Evolutionary conservation across 345 rosid genomes (phyloP).

Genomic region (Eucalyptus polyanthemos): DNA sequence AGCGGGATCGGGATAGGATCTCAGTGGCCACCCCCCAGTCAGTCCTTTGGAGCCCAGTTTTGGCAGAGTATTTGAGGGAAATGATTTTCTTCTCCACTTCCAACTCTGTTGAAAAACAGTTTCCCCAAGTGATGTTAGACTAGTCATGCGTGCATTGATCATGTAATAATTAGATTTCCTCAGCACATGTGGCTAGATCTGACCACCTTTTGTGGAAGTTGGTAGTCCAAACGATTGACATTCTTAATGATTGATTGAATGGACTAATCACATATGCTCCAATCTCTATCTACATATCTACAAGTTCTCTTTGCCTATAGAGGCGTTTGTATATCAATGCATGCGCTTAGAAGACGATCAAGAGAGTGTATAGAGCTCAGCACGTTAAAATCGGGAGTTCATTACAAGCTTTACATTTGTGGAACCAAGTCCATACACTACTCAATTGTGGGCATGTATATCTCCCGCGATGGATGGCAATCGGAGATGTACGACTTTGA

Average conservation of each 20-base stretch:
- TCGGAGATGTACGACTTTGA: neutral
- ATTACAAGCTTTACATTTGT: neutral
- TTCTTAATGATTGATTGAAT: neutral
- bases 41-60: neutral
- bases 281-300: neutral
- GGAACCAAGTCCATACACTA: neutral
- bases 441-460: neutral
- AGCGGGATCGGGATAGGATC: neutral
- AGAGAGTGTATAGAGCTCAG: neutral
- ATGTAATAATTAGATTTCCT: neutral
- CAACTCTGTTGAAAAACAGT: neutral
- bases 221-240: neutral
- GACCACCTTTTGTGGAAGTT: neutral
- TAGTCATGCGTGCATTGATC: neutral
- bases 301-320: neutral
- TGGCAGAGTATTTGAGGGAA: neutral
- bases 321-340: neutral
- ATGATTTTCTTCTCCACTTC: neutral
- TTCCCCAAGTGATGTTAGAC: neutral
- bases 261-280: neutral
- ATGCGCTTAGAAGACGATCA: neutral
- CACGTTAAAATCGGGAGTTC: neutral
- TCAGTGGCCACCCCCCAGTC: neutral
- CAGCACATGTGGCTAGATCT: neutral
- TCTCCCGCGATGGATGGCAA: neutral